Base-by-base conservation (phyloP, 352 stramenopile species). In the Phytophthora macrochlamydospora region DNA sequence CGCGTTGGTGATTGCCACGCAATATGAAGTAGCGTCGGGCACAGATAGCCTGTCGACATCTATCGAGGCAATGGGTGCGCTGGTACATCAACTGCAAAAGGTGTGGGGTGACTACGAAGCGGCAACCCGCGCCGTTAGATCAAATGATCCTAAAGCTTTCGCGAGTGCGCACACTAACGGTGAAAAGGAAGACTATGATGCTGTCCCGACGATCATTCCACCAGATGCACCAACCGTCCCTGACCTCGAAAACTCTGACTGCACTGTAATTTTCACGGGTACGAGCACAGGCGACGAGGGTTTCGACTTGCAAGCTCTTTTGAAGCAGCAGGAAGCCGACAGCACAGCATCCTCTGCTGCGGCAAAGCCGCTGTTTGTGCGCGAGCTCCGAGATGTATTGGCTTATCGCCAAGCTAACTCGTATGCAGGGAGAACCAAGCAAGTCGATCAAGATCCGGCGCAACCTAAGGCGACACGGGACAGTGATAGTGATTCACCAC, bases 231-330 rank as follows among this genome's bases (percentile, higher is more conserved):
- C 55, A 7, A 53, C 58, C 44, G 31, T 46, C 53, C 50, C 51
- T 32, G 30, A 44, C 11, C n/a, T 35, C 11, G 49, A 64, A 62
- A 56, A 78, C n/a, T 44, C 57, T 35, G 54, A 72, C 14, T 81
- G 60, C 51, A 80, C 83, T 50, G 51, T 88, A 50, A 73, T 92
- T 13, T 92, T 91, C 56, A 91, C 79, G 18, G 84, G 79, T n/a
- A 92, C 84, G 24, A 92, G 84, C 56, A 92, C 76, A 2, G 84
- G 81, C 44, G 80, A 92, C 45, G 73, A 74, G 28, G 81, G 73
- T 28, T 90, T 92, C 43, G 84, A 92, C 53, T 67, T 92, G 28
- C 54, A 78, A 44, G 67, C 63, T 31, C 48, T 89, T n/a, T 58
- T 64, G 28, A 74, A 80, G 28, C 80, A 77, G 24, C 61, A 81